Base-by-base conservation (phyloP, 2,329 filamentous ascomycete species). In the Diaporthe australafricana region DNA sequence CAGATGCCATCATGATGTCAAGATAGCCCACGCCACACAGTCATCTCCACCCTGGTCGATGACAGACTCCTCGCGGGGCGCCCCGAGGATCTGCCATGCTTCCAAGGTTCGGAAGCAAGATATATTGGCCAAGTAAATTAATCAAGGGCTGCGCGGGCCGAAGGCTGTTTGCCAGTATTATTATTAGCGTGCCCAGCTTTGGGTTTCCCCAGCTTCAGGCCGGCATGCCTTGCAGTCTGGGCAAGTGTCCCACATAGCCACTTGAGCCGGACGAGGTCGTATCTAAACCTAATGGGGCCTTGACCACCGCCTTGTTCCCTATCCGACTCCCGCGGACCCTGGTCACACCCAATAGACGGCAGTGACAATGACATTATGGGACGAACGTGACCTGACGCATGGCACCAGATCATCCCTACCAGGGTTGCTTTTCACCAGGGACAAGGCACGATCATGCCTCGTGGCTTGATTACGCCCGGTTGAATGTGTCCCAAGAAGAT, bases 231-330 rank as follows among this genome's bases (percentile, higher is more conserved):
- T 62, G 56, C 56, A 45, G 47, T 42, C 20, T n/a, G n/a, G n/a
- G n/a, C n/a, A n/a, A n/a, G n/a, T n/a, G n/a, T n/a, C 60, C 68
- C 56, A 17, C 42, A 6, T 32, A n/a, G 45, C 38, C 30, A 38
- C 30, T 53, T 25, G 30, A 55, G 42, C 60, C 50, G 32, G 38
- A 50, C 53, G 55, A 57, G 32, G 38, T 60, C n/a, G 32, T 71
- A 25, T 60, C 68, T 68, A 73, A 42, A 40, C 72, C 69, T 50
- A 73, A 73, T 73, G 72, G 69, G 69, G 72, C 69, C 32, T 71
- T 25, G n/a, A 56, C 35, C 30, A 52, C 72, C 72, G 72, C 52
- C 40, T 35, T 42, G 9, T 30, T 68, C 57, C 20, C 30, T 30
- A 9, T 22, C 50, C 50, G 25, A 12, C n/a, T 30, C 27, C 56